A percentile compares a stretch with the other conserved stretches of the same genome.
Evolutionary conservation across 2,329 filamentous ascomycete species (phyloP).

Genomic region (Monosporascus sp.): DNA sequence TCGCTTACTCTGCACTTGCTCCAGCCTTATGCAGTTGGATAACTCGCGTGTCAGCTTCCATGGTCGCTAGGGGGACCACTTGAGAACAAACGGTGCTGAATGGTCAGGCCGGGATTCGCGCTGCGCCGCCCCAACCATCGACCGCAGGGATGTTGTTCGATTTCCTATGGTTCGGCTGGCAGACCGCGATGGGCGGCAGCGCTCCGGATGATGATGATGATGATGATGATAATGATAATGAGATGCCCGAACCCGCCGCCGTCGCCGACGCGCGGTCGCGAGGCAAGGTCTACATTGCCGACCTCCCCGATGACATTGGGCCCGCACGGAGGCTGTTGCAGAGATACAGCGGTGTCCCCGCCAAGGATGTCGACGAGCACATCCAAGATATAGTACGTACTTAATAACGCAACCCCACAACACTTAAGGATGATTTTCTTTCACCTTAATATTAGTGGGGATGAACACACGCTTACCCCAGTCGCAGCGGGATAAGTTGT

Average conservation of each 20-base stretch:
- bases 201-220: not conserved
- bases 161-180: too few relatives aligned
- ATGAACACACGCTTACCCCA: not conserved
- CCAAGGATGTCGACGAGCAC: constrained; percentile 22
- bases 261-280: not conserved
- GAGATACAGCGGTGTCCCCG: constrained; percentile 23
- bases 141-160: too few relatives aligned
- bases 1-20: too few relatives aligned
- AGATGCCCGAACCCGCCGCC: not conserved
- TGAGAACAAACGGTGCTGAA: too few relatives aligned
- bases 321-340: constrained; percentile 19
- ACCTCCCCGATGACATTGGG: constrained; percentile 23
- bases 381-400: constrained; percentile 23
- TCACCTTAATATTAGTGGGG: not conserved
- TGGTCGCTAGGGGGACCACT: too few relatives aligned
- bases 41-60: too few relatives aligned
- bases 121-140: too few relatives aligned
- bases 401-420: not conserved
- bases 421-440: not conserved
- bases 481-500: constrained; percentile 39
- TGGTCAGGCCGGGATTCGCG: too few relatives aligned
- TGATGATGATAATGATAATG: not conserved
- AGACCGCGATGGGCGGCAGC: too few relatives aligned
- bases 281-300: constrained; percentile 19
- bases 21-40: too few relatives aligned